A percentile compares a stretch with the other conserved stretches of the same genome.
phyloP scores from a whole-genome alignment of 331 rosid species.

The Malus hybrid region DNA sequence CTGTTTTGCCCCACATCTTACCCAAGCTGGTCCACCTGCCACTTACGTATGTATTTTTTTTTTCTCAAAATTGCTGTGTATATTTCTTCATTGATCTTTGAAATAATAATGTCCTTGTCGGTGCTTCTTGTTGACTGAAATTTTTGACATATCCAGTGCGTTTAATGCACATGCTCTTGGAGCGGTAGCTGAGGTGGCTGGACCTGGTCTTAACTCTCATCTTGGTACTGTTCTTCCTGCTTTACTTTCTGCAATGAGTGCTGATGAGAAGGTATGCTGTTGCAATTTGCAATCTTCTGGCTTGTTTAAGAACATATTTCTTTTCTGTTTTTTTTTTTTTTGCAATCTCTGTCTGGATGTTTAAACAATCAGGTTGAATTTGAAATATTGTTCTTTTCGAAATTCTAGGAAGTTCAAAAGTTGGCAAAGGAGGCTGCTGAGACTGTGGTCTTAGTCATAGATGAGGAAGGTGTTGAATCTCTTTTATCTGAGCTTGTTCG shows the following conservation, averaged over 20 bases:
- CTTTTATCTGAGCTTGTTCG: slow-evolving; percentile 77
- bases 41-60: slow-evolving; percentile 59
- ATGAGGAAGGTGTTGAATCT: slow-evolving; percentile 84
- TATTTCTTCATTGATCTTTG: neutral
- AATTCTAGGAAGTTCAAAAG: slow-evolving; percentile 71
- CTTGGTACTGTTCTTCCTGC: slow-evolving; percentile 90
- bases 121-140: slow-evolving; percentile 1
- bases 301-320: neutral
- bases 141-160: slow-evolving; percentile 44
- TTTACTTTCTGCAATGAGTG: slow-evolving; percentile 70
- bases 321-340: neutral
- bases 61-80: slow-evolving; percentile 11
- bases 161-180: slow-evolving; percentile 94
- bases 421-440: slow-evolving; percentile 90
- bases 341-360: neutral
- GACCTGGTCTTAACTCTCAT: slow-evolving; percentile 79
- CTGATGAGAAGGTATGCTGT: slow-evolving; percentile 55
- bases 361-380: neutral
- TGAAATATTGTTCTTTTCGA: slow-evolving; percentile 14
- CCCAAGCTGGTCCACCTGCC: slow-evolving; percentile 94
- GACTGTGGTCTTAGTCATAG: slow-evolving; percentile 77
- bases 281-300: slow-evolving; percentile 3
- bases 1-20: slow-evolving; percentile 88
- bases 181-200: slow-evolving; percentile 95
- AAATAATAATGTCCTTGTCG: neutral